phyloP scores from a whole-genome alignment of 2,329 filamentous ascomycete genomes.

The Pezicula radicicola region DNA sequence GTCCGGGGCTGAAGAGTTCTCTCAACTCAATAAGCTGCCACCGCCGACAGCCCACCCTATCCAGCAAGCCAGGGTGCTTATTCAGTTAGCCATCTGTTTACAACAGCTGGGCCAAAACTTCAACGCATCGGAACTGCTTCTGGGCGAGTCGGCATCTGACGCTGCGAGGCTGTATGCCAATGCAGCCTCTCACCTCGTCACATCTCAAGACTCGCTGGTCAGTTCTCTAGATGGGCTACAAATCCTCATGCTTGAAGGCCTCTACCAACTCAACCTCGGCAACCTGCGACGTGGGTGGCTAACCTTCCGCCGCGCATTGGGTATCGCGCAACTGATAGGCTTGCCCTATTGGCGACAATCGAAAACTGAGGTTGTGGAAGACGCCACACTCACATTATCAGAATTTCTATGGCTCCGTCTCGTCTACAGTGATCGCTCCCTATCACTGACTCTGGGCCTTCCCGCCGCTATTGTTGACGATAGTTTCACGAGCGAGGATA shows the following conservation, averaged over 20 bases:
- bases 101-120: no score
- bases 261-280: slow-evolving; percentile 39
- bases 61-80: no score
- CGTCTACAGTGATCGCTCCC: slow-evolving; percentile 38
- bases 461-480: no score
- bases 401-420: slow-evolving; percentile 40
- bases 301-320: slow-evolving; percentile 39
- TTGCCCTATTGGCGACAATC: no score
- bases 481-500: no score
- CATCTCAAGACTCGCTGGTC: slow-evolving; percentile 38
- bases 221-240: slow-evolving; percentile 44
- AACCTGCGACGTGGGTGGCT: slow-evolving; percentile 44
- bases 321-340: slow-evolving; percentile 43
- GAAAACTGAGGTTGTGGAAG: no score
- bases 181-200: slow-evolving; percentile 27
- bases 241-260: slow-evolving; percentile 41
- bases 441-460: slow-evolving; percentile 43
- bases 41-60: no score
- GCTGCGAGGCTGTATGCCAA: neutral
- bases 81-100: no score
- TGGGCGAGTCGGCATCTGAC: no score
- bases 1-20: no score
- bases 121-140: no score
- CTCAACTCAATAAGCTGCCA: no score
- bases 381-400: neutral